Conservation (phyloP, 805 yeast species). For the Yamadazyma sp. region DNA sequence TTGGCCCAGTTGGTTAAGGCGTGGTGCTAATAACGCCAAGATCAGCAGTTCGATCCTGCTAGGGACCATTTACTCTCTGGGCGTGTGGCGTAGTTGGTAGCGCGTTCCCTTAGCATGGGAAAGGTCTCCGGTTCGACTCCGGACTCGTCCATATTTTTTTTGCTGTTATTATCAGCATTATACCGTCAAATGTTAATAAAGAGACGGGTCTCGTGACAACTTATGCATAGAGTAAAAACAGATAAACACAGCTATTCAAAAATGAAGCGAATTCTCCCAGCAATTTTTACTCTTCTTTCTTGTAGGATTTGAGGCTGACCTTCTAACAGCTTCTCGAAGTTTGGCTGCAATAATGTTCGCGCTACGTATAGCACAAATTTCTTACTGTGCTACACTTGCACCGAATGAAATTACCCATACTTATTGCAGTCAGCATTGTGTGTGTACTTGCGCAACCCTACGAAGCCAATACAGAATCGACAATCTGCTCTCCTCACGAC, state of each 20-base stretch:
- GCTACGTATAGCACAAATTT: too few species aligned
- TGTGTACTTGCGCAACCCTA: slow-evolving; percentile 1
- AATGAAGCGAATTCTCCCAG: too few species aligned
- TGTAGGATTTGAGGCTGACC: neutral
- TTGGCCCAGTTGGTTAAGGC: slow-evolving; percentile 57
- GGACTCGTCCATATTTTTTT: slow-evolving; percentile 38
- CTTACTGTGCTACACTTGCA: slow-evolving; percentile 1
- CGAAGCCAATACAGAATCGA: neutral
- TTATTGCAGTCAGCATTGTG: too few species aligned
- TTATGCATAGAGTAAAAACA: too few species aligned
- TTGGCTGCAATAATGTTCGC: slow-evolving; percentile 6
- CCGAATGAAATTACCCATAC: slow-evolving; percentile 2
- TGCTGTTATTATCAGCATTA: neutral
- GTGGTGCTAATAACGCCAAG: slow-evolving; percentile 58
- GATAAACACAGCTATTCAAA: too few species aligned
- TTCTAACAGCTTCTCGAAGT: slow-evolving; percentile 11
- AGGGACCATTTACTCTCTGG: slow-evolving; percentile 58
- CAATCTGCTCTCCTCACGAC: slow-evolving; percentile 14
- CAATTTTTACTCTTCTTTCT: neutral
- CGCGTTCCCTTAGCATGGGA: slow-evolving; percentile 52
- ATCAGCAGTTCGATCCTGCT: slow-evolving; percentile 89
- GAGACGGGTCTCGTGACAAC: too few species aligned
- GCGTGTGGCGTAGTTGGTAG: slow-evolving; percentile 53
- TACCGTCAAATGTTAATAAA: too few species aligned
- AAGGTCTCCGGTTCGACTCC: slow-evolving; percentile 50